phyloP scores from a whole-genome alignment of 805 yeast genomes.

The Wickerhamiella bombiphila region DNA sequence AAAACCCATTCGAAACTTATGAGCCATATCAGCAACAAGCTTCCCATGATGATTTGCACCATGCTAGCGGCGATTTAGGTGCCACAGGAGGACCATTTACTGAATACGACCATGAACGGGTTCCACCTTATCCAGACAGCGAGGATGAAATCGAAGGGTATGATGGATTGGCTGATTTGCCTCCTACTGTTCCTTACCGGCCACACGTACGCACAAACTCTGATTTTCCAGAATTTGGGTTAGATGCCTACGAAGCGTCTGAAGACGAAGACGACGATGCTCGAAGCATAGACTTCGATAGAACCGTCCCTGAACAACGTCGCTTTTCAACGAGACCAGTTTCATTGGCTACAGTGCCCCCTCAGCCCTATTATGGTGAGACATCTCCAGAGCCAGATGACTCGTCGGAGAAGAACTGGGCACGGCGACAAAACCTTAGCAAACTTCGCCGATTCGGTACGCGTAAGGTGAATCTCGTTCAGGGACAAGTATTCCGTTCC shows the following conservation, averaged over 20 bases:
- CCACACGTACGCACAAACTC: slow-evolving; percentile 16
- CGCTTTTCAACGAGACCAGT: slow-evolving; percentile 15
- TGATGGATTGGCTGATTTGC: slow-evolving; percentile 7
- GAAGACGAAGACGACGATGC: slow-evolving; percentile 13
- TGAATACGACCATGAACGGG: background rate
- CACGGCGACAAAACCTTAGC: slow-evolving; percentile 21
- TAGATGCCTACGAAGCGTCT: slow-evolving; percentile 6
- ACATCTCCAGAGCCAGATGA: background rate
- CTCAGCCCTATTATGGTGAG: background rate
- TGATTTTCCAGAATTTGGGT: slow-evolving; percentile 8
- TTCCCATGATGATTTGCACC: background rate
- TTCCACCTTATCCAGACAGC: slow-evolving; percentile 2
- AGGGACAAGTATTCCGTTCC: slow-evolving; percentile 24
- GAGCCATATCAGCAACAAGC: slow-evolving; percentile 6
- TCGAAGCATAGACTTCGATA: slow-evolving; percentile 1
- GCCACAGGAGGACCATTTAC: too few relatives aligned
- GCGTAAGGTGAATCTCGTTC: slow-evolving; percentile 25
- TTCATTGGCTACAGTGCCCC: background rate
- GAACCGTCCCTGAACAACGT: slow-evolving; percentile 12
- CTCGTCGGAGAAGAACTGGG: slow-evolving; percentile 12
- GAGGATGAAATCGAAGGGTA: slow-evolving; percentile 4
- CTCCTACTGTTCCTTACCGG: slow-evolving; percentile 12
- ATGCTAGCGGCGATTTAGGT: slow-evolving; percentile 10
- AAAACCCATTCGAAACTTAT: slow-evolving; percentile 12
- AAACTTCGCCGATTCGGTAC: slow-evolving; percentile 23